Base-by-base conservation (phyloP, 2,329 filamentous ascomycete genomes). In the Thielaviopsis musarum region DNA sequence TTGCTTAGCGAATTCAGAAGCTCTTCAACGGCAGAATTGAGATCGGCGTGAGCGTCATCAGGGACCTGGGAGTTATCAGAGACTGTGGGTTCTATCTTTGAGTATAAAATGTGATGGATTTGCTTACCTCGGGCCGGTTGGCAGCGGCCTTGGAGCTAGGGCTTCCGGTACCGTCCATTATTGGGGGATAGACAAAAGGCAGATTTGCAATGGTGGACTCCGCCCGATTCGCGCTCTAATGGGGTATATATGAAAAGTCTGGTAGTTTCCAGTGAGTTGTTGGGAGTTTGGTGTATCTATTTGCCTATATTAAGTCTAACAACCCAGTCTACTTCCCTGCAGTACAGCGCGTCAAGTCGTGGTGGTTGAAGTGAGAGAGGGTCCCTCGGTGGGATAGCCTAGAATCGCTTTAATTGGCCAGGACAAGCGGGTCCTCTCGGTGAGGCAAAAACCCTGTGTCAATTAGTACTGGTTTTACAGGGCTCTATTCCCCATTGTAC, bases 1-100 rank as follows among this genome's bases (percentile, higher is more conserved):
- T 82, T 85, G 57, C 87, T 88, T 0, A 96, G 74, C 53, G 88
- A 85, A 68, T 91, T 89, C 3, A 96, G 75, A 2, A 96, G 78
- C 49, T 95, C 88, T 65, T 96, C 91, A 1, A 96, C 85, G 1
- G 90, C 88, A 3, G 81, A 82, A 1, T 83, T 83, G 60, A 94
- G 79, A 68, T 91, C 85, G 52, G 79, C 75, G 7, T 76, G 77
- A 54, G 75, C 22, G 45, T 62, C 60, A 30, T 59, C 57, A 15
- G 54, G 4, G 21, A 54, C 19, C 49, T 56, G 49, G 9, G 17
- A 13, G n/a, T 28, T 9, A 28, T 52, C 70, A 69, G 38, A 67
- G 67, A 24, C 68, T 73, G 0, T 70, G n/a, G 70, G n/a, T 17
- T 17, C 4, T 5, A 45, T 45, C 38, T 7, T n/a, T 2, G n/a